Conservation (phyloP, 352 stramenopile species). For the Globisporangium nodosum region DNA sequence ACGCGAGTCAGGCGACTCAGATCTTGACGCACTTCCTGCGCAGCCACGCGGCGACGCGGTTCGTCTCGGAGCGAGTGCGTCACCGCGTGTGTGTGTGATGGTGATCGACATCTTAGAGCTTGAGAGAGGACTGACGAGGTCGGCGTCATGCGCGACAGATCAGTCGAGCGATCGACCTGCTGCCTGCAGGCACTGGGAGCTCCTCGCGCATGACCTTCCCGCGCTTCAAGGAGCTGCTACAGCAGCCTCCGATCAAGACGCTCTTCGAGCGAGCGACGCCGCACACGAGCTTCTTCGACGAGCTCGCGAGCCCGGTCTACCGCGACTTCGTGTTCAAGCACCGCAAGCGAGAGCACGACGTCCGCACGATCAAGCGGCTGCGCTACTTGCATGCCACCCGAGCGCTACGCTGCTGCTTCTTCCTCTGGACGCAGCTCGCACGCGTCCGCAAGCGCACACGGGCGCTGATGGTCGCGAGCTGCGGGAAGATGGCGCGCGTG, state of each 20-base stretch:
- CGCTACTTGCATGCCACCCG: constrained; percentile 47
- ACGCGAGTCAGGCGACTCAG: constrained; percentile 31
- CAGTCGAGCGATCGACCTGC: constrained; percentile 35
- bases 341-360: constrained; percentile 44
- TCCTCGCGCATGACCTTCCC: constrained; percentile 38
- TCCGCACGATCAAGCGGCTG: constrained; percentile 42
- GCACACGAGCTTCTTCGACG: constrained; percentile 49
- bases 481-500: constrained; percentile 24
- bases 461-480: constrained; percentile 21
- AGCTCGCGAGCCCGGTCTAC: constrained; percentile 48
- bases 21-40: constrained; percentile 50
- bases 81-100: not conserved
- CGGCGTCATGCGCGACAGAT: constrained; percentile 20
- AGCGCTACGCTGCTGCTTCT: constrained; percentile 29
- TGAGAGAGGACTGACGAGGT: not conserved
- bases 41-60: constrained; percentile 36
- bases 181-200: constrained; percentile 20
- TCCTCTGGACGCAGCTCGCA: constrained; percentile 27
- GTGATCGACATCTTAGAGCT: too few relatives aligned
- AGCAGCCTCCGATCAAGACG: constrained; percentile 33
- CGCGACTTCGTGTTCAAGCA: constrained; percentile 37
- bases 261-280: constrained; percentile 33
- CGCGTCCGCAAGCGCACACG: constrained; percentile 32
- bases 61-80: constrained; percentile 54
- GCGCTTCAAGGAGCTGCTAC: constrained; percentile 36